These are phyloP conservation scores for Uronychia setigera DNA, from an alignment of 73 alveolate genomes.

Conservation along the genomic window DNA sequence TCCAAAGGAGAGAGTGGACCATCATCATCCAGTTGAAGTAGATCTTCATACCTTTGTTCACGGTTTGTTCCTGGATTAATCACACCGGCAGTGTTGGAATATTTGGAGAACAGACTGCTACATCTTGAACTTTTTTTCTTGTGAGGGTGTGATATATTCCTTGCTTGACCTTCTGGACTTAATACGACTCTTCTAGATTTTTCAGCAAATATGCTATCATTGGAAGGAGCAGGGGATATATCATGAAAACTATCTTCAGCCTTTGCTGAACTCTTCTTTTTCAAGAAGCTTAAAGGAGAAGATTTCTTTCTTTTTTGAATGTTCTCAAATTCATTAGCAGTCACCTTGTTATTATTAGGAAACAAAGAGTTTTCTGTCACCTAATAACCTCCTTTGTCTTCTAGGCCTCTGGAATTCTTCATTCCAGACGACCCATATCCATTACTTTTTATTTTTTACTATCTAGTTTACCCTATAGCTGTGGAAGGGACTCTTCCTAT, in stretches of 20 bases:
- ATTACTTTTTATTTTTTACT: too few species aligned
- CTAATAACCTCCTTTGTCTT: neutral
- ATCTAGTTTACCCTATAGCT: neutral
- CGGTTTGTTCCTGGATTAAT: neutral
- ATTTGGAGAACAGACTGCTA: neutral
- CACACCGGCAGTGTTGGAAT: neutral
- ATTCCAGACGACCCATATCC: neutral
- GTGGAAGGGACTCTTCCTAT: too few species aligned
- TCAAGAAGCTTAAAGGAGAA: neutral
- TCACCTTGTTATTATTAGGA: neutral
- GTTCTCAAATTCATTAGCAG: neutral
- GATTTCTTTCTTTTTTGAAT: neutral
- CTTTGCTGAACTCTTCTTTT: neutral
- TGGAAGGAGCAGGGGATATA: slow-evolving; percentile 10
- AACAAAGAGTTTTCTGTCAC: neutral
- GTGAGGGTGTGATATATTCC: neutral
- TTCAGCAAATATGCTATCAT: neutral
- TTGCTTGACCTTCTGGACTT: neutral
- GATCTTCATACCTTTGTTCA: neutral
- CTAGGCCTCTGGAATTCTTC: neutral
- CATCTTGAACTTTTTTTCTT: neutral
- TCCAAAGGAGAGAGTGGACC: too few species aligned
- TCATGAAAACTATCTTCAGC: neutral
- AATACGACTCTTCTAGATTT: neutral
- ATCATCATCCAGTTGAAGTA: too few species aligned